These are phyloP conservation scores for Coffea eugenioides DNA, from an alignment of 257 asterid species.

Conservation along the genomic window DNA sequence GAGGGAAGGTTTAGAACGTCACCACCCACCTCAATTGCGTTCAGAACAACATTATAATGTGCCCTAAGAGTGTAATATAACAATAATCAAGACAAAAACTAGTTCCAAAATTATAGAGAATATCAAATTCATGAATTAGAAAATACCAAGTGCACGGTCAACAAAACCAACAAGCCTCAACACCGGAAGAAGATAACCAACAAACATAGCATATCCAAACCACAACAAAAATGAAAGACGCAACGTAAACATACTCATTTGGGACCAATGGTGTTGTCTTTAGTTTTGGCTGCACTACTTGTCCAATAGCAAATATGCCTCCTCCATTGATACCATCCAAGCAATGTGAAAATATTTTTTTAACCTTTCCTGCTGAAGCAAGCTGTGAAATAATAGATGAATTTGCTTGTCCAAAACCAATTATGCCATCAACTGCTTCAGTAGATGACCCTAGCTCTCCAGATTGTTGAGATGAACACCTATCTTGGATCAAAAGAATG, in stretches of 20 bases:
- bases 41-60: conserved; percentile 72
- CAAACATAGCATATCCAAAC: not conserved
- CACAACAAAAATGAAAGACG: not conserved
- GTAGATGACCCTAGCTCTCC: conserved; percentile 86
- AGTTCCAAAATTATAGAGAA: not conserved
- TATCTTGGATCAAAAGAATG: conserved; percentile 36
- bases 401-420: conserved; percentile 97
- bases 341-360: conserved; percentile 86
- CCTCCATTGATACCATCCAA: conserved; percentile 85
- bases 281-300: conserved; percentile 81
- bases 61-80: conserved; percentile 41
- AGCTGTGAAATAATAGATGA: conserved; percentile 93
- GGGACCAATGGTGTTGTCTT: conserved; percentile 71
- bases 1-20: conserved; percentile 54
- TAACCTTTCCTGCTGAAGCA: conserved; percentile 70
- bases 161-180: no score
- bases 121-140: not conserved
- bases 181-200: not conserved
- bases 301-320: conserved; percentile 94
- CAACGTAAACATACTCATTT: conserved; percentile 56
- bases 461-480: conserved; percentile 88
- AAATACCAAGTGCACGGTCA: not conserved
- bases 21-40: conserved; percentile 82
- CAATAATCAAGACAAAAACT: conserved; percentile 4
- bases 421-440: conserved; percentile 91